Evolutionary conservation across 805 yeast genomes (phyloP), one percentile per base, ranked within the genome.

Genomic region (Hanseniaspora lachancei): DNA sequence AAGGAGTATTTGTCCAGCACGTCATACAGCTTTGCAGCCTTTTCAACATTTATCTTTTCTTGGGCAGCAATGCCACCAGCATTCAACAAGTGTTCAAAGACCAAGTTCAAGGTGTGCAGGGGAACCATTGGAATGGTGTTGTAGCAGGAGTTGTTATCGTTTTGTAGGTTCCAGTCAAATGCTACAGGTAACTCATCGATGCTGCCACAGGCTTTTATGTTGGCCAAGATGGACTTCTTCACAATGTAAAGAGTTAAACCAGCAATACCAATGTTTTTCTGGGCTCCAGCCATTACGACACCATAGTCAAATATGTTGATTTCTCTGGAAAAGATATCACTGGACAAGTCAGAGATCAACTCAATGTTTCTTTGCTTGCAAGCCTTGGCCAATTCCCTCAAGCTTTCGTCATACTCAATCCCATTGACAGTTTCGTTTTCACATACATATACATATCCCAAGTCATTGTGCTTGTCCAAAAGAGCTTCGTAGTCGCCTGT

Each of bases 391-490:
- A 56, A 23, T n/a, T 32, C 42, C 32, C 82, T 83, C 54, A 70
- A 70, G 20, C 41, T 53, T 38, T 63, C 66, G 35, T 61, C 62
- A 73, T 86, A 88, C 70, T 93, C 98, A 57, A 84, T 86, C 59
- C 99, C 99, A 67, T 87, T 80, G 39, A 93, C 97, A 13, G 99
- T 93, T 73, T 93, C 99, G 70, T 93, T 93, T 70, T 93, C 98
- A 72, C 97, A 89, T 64, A 83, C 78, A 70, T 88, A 93, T 57
- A 91, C 79, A 66, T 82, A 93, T 2, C 97, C 88, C 27, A 89
- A 80, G 56, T 84, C 80, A n/a, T 72, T 71, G 24, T 79, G 74
- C 6, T 46, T 21, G 13, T 9, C 9, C 35, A 53, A 39, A 4
- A 53, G 29, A 15, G 39, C 16, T 1, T 23, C 20, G n/a, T 53